Conservation (phyloP, 2,329 filamentous ascomycete genomes). For the Calonectria montana region DNA sequence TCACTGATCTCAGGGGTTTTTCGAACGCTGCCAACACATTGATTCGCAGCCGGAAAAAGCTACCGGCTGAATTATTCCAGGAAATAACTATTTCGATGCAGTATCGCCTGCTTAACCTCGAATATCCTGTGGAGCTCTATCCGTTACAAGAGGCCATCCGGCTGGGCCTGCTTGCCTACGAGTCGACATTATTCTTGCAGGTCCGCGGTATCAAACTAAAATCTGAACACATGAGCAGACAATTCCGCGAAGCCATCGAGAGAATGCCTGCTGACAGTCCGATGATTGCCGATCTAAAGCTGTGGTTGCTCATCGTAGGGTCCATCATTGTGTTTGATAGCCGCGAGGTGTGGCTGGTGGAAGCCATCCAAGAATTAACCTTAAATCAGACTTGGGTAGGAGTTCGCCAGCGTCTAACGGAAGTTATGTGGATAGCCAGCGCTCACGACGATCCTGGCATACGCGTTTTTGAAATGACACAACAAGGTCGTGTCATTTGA, state of each 20-base stretch:
- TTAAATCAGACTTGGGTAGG: conserved; percentile 34
- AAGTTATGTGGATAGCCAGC: conserved; percentile 42
- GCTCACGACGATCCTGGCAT: conserved; percentile 37
- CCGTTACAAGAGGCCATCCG: conserved; percentile 38
- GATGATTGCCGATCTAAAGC: conserved; percentile 30
- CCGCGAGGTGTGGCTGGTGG: conserved; percentile 37
- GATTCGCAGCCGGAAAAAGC: conserved; percentile 33
- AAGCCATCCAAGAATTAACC: conserved; percentile 27
- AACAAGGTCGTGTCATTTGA: neutral
- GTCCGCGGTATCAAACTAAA: conserved; percentile 30
- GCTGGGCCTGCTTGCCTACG: conserved; percentile 45
- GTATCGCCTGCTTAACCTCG: conserved; percentile 43
- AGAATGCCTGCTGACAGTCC: neutral
- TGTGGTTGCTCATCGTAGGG: conserved; percentile 43
- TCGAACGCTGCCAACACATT: conserved; percentile 40
- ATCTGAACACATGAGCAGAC: conserved; percentile 25
- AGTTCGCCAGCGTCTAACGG: conserved; percentile 29
- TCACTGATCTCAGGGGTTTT: conserved; percentile 46
- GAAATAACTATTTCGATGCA: conserved; percentile 46
- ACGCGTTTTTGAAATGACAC: conserved; percentile 19
- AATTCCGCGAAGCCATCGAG: conserved; percentile 29
- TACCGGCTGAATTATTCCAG: conserved; percentile 42
- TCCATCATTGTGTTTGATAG: conserved; percentile 37
- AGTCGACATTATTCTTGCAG: conserved; percentile 43
- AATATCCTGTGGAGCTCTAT: conserved; percentile 21